phyloP scores from a whole-genome alignment of 1,284 basidiomycete species.

The Cryptococcus sp. region DNA sequence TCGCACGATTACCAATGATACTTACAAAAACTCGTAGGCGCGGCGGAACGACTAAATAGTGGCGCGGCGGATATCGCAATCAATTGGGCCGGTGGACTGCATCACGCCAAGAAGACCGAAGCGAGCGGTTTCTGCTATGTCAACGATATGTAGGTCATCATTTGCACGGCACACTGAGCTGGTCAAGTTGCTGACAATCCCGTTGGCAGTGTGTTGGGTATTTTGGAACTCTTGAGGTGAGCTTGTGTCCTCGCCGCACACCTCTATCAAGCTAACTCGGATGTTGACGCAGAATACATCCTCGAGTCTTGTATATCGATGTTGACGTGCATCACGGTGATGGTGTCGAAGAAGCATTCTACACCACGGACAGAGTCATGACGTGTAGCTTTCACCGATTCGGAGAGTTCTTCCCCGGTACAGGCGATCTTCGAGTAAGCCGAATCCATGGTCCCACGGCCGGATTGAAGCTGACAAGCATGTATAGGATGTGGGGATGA shows the following conservation, averaged over 20 bases:
- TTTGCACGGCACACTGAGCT: neutral
- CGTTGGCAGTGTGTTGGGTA: slow-evolving; percentile 74
- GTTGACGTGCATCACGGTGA: slow-evolving; percentile 99
- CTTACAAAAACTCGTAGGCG: slow-evolving; percentile 57
- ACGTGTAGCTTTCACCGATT: slow-evolving; percentile 95
- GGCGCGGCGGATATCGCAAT: slow-evolving; percentile 89
- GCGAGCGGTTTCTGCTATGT: slow-evolving; percentile 97
- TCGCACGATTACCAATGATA: neutral
- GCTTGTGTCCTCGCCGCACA: slow-evolving; percentile 27
- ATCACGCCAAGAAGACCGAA: slow-evolving; percentile 97
- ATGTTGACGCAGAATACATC: slow-evolving; percentile 56
- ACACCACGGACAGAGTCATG: slow-evolving; percentile 95
- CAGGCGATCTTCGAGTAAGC: slow-evolving; percentile 67
- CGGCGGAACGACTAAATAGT: slow-evolving; percentile 75
- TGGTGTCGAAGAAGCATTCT: slow-evolving; percentile 98
- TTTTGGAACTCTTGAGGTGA: slow-evolving; percentile 79
- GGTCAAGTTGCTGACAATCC: slow-evolving; percentile 5
- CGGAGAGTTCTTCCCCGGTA: slow-evolving; percentile 96
- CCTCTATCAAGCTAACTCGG: neutral
- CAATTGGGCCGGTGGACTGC: slow-evolving; percentile 97
- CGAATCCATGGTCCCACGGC: neutral
- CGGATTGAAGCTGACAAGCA: slow-evolving; percentile 1
- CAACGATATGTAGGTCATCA: slow-evolving; percentile 65
- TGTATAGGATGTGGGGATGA: slow-evolving; percentile 73
- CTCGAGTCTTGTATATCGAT: slow-evolving; percentile 94